Percentiles rank a stretch among this genome's conserved stretches.
phyloP scores from a whole-genome alignment of 2,329 filamentous ascomycete species.

The Massarina eburnea region DNA sequence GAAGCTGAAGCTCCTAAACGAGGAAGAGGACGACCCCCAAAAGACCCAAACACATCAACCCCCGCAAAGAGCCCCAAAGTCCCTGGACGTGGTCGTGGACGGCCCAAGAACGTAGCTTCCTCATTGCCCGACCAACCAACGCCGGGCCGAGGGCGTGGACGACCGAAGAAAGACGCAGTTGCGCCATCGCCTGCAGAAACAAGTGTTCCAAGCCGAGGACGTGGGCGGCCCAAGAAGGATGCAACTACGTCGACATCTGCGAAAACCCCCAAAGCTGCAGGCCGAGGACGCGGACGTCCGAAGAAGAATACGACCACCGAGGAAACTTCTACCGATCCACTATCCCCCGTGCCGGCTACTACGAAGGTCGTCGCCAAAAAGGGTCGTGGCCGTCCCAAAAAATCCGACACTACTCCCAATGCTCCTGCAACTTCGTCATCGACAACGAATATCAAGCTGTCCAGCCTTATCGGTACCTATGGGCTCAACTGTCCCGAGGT shows the following conservation, averaged over 20 bases:
- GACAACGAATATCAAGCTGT: not conserved
- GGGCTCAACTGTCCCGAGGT: conserved; percentile 1
- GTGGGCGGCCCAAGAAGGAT: conserved; percentile 1
- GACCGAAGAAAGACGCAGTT: not conserved
- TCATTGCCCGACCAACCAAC: too few species aligned
- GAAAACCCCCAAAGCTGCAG: not conserved
- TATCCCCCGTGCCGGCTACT: too few species aligned
- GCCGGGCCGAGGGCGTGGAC: not conserved
- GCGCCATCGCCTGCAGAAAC: not conserved
- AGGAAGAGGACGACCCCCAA: conserved; percentile 5
- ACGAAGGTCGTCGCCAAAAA: too few species aligned
- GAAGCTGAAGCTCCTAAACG: not conserved
- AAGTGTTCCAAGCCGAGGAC: not conserved
- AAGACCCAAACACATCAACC: not conserved
- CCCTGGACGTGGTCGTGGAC: not conserved
- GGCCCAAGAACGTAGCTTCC: too few species aligned
- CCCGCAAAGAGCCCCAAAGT: not conserved
- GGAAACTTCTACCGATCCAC: not conserved
- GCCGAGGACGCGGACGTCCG: conserved; percentile 2
- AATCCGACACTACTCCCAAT: not conserved
- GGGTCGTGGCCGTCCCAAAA: conserved; percentile 4
- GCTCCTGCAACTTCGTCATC: not conserved
- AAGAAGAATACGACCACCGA: not conserved
- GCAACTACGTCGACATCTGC: not conserved
- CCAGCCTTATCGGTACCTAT: conserved; percentile 2